phyloP scores from a whole-genome alignment of 1,139 yeast genomes.

The Geotrichum restrictum region DNA sequence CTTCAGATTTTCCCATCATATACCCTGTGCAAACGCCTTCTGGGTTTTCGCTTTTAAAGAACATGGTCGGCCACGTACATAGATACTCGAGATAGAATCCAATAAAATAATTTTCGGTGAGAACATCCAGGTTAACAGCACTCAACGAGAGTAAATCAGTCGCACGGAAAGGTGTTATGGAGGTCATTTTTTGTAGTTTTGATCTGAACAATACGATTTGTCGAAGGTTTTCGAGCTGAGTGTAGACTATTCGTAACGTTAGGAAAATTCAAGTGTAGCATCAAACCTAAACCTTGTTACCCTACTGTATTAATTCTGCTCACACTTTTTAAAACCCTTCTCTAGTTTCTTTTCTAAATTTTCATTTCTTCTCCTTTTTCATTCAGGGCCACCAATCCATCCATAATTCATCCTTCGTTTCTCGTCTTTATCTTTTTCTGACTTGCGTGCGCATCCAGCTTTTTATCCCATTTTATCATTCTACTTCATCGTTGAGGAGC shows the following conservation, averaged over 20 bases:
- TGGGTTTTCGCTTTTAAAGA: slow-evolving; percentile 64
- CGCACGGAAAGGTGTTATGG: slow-evolving; percentile 78
- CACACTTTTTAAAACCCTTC: not conserved
- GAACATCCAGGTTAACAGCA: slow-evolving; percentile 74
- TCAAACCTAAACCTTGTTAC: not conserved
- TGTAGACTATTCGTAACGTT: not conserved
- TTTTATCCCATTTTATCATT: not conserved
- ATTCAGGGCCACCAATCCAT: not conserved
- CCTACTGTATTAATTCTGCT: not conserved
- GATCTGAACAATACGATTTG: not conserved
- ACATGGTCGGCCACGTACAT: slow-evolving; percentile 80
- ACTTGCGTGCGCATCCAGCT: not conserved
- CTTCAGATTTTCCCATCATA: slow-evolving; percentile 97
- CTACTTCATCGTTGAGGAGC: not conserved
- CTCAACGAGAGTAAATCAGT: slow-evolving; percentile 73
- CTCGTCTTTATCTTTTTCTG: not conserved
- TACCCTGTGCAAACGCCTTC: slow-evolving; percentile 36
- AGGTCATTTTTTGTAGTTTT: slow-evolving; percentile 53
- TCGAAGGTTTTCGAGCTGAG: not conserved
- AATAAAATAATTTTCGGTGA: slow-evolving; percentile 85
- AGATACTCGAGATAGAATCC: slow-evolving; percentile 82
- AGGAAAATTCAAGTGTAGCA: not conserved
- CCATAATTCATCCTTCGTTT: not conserved
- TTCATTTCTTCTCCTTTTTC: slow-evolving; percentile 1
- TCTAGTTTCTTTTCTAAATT: not conserved